Base-by-base conservation (phyloP, 192 early-diverging fungal species). In the Mortierella antarctica region DNA sequence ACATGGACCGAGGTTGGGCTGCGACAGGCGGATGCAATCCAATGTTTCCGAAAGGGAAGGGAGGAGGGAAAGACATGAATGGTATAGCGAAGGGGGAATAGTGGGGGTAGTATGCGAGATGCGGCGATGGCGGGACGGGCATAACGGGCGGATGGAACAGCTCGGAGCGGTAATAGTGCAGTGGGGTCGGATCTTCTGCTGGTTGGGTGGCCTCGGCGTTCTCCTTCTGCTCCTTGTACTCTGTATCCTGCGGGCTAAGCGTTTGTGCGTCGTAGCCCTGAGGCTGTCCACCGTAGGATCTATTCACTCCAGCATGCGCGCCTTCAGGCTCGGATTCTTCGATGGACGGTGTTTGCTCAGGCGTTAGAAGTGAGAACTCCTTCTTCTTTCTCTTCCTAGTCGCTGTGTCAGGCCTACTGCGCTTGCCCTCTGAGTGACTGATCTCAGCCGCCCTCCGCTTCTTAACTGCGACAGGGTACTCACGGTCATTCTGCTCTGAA, bases 331-430 rank as follows among this genome's bases (percentile, higher is more conserved):
- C 53, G 42, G 4, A 14, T 8, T 56, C 44, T 5, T 2, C 23
- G 4, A 50, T 13, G 13, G 55, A 20, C 0, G 56, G 66, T 39
- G 66, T 50, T 55, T 58, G 57, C 39, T 68, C 56, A 14, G 55
- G 66, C n/a, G 66, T 68, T 45, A 68, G 39, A 4, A 55, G 20
- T 8, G 52, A 56, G 20, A 47, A 44, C 42, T 9, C 20, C 10
- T 8, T 20, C 15, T 48, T 68, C 47, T 6, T 59, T 17, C 10
- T 14, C 47, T 62, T 67, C 54, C 45, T 65, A 17, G 14, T 20
- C 5, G 14, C n/a, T 5, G n/a, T 31, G 12, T 10, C 17, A 42
- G 63, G 15, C 10, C 23, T n/a, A 40, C 7, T 17, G 31, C 31
- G 10, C 23, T 41, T 20, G 14, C 39, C 2, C n/a, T 6, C 31